Percentiles rank a stretch among this genome's conserved stretches.
Evolutionary conservation across 805 yeast species (phyloP).

Genomic region (Candida insectorum): DNA sequence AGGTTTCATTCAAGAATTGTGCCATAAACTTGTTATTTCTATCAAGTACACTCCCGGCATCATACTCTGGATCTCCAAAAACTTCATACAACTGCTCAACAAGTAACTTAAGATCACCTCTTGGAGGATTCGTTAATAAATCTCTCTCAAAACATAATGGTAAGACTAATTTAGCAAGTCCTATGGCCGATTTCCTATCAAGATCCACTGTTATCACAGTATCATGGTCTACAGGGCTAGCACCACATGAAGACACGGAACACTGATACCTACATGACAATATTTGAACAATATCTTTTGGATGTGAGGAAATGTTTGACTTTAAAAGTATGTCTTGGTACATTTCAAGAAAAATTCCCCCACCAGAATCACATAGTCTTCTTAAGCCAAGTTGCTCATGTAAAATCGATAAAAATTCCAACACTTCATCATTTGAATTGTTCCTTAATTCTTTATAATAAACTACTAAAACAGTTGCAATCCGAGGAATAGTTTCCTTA

Average conservation of each 20-base stretch:
- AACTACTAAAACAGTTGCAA: constrained; percentile 33
- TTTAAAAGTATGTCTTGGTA: constrained; percentile 44
- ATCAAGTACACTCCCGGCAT: constrained; percentile 37
- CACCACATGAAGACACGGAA: constrained; percentile 53
- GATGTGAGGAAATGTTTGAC: constrained; percentile 42
- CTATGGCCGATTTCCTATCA: constrained; percentile 25
- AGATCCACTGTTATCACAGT: constrained; percentile 26
- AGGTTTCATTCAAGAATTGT: constrained; percentile 43
- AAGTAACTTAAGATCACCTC: constrained; percentile 68
- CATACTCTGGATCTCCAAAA: constrained; percentile 60
- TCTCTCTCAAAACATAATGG: constrained; percentile 55
- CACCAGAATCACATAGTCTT: constrained; percentile 62
- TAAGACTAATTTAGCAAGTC: constrained; percentile 48
- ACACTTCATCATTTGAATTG: not conserved
- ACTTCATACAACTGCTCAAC: constrained; percentile 71
- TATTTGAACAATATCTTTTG: constrained; percentile 71
- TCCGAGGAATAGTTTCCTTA: constrained; percentile 42
- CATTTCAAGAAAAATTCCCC: constrained; percentile 60
- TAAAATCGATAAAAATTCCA: constrained; percentile 48
- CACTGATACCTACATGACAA: constrained; percentile 77
- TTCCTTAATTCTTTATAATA: constrained; percentile 23
- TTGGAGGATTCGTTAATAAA: constrained; percentile 56
- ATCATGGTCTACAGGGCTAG: constrained; percentile 65
- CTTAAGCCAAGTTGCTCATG: constrained; percentile 75
- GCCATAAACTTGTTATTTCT: constrained; percentile 35